These are phyloP conservation scores for Perilla frutescens DNA, from an alignment of 257 asterid species.

Conservation along the genomic window DNA sequence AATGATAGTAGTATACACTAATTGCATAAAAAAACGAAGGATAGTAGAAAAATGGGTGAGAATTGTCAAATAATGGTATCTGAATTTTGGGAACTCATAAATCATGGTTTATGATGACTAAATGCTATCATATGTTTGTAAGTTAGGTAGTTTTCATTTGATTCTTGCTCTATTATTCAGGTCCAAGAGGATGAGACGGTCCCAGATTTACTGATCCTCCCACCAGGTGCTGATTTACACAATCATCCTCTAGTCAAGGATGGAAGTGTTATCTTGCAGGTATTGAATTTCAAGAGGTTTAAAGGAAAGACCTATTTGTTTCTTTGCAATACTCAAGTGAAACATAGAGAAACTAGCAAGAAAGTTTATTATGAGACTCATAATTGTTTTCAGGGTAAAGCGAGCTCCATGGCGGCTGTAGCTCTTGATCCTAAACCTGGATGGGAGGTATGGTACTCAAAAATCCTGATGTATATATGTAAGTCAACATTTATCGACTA, in stretches of 20 bases:
- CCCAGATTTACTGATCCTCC: conserved; percentile 75
- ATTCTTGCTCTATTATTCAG: conserved; percentile 44
- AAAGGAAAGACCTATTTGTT: background rate
- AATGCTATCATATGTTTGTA: background rate
- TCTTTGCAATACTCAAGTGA: background rate
- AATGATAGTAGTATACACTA: background rate
- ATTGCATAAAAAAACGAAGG: background rate
- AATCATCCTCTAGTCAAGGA: conserved; percentile 75
- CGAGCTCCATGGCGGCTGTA: conserved; percentile 91
- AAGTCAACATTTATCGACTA: conserved; percentile 28
- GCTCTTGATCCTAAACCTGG: conserved; percentile 86
- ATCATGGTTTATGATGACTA: conserved; percentile 1
- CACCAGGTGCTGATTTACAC: conserved; percentile 91
- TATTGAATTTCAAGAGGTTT: conserved; percentile 28
- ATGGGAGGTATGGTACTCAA: conserved; percentile 65
- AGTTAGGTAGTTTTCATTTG: background rate
- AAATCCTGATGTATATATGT: background rate
- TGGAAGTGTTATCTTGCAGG: conserved; percentile 89
- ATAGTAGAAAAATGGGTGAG: background rate
- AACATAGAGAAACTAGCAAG: conserved; percentile 17
- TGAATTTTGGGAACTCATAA: background rate
- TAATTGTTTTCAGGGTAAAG: conserved; percentile 70
- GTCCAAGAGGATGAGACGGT: conserved; percentile 77
- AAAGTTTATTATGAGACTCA: background rate
- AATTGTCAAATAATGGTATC: background rate